Percentiles rank a stretch among this genome's conserved stretches.
These are phyloP conservation scores for Plantago rigida DNA, from an alignment of 305 asterid genomes.

Conservation along the genomic window DNA sequence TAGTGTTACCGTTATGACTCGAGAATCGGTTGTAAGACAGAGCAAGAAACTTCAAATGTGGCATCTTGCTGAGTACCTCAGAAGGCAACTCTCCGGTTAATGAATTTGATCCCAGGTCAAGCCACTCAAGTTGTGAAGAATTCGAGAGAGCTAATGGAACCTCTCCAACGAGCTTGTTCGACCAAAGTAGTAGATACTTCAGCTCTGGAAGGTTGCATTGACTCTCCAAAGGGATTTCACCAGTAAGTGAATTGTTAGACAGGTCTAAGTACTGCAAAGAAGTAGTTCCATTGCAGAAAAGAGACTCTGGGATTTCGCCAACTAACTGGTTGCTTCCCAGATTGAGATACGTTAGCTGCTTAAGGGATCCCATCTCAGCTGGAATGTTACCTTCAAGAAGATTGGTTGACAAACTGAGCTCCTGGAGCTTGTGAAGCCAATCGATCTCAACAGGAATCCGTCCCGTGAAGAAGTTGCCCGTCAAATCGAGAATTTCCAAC, in stretches of 20 bases:
- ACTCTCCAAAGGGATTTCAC: conserved; percentile 44
- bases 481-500: conserved; percentile 56
- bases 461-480: conserved; percentile 56
- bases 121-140: conserved; percentile 61
- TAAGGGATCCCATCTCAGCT: conserved; percentile 35
- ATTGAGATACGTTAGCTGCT: conserved; percentile 49
- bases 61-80: conserved; percentile 34
- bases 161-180: conserved; percentile 51
- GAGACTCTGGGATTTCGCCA: conserved; percentile 53
- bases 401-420: conserved; percentile 64
- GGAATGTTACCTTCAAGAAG: conserved; percentile 54
- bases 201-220: conserved; percentile 46
- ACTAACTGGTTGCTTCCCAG: conserved; percentile 53
- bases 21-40: conserved; percentile 55
- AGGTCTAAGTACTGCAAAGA: conserved; percentile 58
- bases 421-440: conserved; percentile 36
- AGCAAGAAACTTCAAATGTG: conserved; percentile 49
- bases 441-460: conserved; percentile 54
- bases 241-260: conserved; percentile 65
- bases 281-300: conserved; percentile 53
- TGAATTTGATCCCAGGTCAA: conserved; percentile 57
- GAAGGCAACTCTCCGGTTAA: conserved; percentile 60
- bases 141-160: conserved; percentile 56
- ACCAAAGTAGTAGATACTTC: conserved; percentile 64
- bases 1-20: conserved; percentile 50